Percentiles rank a stretch among this genome's conserved stretches.
These are phyloP conservation scores for Westerdykella sp. DNA, from an alignment of 2,329 filamentous ascomycete genomes.

Conservation along the genomic window DNA sequence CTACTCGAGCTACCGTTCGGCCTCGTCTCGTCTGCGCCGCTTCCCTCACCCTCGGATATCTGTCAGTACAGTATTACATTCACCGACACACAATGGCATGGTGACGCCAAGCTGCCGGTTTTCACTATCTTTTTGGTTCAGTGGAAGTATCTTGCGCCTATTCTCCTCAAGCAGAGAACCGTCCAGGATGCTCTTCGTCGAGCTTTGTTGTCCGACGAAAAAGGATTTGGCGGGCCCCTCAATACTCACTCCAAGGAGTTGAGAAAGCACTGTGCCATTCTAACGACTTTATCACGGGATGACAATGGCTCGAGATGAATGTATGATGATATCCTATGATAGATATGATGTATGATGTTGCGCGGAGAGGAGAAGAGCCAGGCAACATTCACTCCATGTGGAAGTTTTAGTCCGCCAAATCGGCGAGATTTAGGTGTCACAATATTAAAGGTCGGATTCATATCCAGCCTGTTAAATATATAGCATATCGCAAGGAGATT, in stretches of 20 bases:
- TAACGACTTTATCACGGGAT: no score
- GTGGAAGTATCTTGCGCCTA: background rate
- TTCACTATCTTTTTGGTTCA: background rate
- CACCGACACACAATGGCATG: background rate
- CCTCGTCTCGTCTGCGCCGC: background rate
- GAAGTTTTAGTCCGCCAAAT: no score
- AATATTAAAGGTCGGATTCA: no score
- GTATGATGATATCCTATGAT: no score
- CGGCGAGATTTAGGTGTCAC: no score
- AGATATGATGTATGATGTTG: no score
- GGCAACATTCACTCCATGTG: no score
- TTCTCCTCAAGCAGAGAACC: background rate
- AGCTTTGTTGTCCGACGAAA: background rate
- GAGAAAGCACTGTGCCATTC: background rate
- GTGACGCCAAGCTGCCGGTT: background rate
- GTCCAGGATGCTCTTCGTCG: background rate
- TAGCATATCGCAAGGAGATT: no score
- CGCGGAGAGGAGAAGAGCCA: background rate
- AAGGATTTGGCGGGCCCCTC: background rate
- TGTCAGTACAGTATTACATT: background rate
- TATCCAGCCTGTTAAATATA: no score
- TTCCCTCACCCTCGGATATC: background rate
- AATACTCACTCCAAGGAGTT: background rate
- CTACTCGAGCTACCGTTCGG: background rate
- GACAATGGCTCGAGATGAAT: no score